Evolutionary conservation across 1,284 basidiomycete species (phyloP), one percentile per base, ranked within the genome.

Genomic region (Cutaneotrichosporon sp.): DNA sequence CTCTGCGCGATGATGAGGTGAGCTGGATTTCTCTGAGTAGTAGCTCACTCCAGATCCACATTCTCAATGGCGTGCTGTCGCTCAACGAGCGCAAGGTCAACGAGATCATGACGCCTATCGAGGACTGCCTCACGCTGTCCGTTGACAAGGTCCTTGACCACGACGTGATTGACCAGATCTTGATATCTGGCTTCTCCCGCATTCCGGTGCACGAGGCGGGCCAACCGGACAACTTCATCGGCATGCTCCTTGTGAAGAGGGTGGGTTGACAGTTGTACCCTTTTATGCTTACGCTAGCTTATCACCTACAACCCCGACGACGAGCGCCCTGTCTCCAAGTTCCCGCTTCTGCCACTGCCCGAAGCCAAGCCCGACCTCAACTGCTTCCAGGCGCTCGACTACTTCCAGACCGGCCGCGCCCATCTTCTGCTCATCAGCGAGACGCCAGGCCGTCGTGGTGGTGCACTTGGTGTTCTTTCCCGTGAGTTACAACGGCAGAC

Each of bases 341-440:
- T 90, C 68, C 76, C 79, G 1, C 78, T 91, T 0, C 83, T 86
- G 0, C 88, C 93, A n/a, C 75, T 97, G 3, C 94, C 94, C 0
- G 93, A 98, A 76, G 92, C 92, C 8, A 80, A 79, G 30, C 88
- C 90, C 1, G 82, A 84, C 18, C 90, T 73, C 88, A 92, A 75
- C 87, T 91, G 89, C 87, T 72, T 75, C 59, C 75, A 80, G 67
- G 76, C 76, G 8, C 65, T 73, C 43, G 75, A 77, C 63, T 78
- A 72, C 65, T 92, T 90, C 80, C 94, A 97, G 80, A 94, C 91
- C 3, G 94, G 94, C 8, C 84, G 92, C 46, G 90, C 91, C 0
- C 94, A 98, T 75, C 80, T 97, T 60, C 79, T 98, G 20, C 78
- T 98, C 21, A 83, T 98, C 35, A 91, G 87, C 62, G 79, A 79